Conservation (phyloP, 257 asterid genomes). For the Pogostemon cablin region DNA sequence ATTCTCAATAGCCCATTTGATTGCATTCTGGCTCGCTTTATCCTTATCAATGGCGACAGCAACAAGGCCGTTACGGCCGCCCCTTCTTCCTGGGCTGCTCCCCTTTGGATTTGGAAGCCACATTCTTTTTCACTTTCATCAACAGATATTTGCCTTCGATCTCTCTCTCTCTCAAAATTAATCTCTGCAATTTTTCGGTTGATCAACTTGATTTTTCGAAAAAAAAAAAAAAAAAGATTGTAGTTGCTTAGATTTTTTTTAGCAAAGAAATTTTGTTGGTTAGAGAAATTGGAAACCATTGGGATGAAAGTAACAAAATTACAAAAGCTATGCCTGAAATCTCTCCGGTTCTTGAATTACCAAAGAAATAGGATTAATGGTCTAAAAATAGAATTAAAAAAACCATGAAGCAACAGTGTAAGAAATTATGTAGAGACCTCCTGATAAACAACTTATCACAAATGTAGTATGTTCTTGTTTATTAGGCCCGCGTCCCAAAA, state of each 20-base stretch:
- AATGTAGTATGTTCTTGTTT: no score
- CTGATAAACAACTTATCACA: no score
- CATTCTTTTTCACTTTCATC: conserved; percentile 46
- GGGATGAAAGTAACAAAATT: conserved; percentile 31
- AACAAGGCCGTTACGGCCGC: conserved; percentile 64
- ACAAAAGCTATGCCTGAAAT: conserved; percentile 43
- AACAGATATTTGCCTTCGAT: neutral
- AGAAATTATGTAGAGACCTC: no score
- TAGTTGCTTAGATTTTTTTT: neutral
- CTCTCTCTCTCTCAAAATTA: neutral
- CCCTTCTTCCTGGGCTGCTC: conserved; percentile 35
- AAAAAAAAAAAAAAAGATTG: no score
- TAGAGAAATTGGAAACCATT: conserved; percentile 21
- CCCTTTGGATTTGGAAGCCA: conserved; percentile 55
- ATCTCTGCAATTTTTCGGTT: conserved; percentile 5
- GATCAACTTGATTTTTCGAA: neutral
- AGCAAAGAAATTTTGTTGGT: conserved; percentile 31
- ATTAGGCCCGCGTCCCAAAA: no score
- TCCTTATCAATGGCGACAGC: conserved; percentile 87
- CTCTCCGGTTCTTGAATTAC: conserved; percentile 20
- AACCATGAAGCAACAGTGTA: no score
- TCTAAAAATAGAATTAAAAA: conserved; percentile 4
- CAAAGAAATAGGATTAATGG: conserved; percentile 18
- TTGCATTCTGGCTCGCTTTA: conserved; percentile 77
- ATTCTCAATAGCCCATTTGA: conserved; percentile 76